phyloP scores from a whole-genome alignment of 306 rosid genomes.

The Cajanus cajan region DNA sequence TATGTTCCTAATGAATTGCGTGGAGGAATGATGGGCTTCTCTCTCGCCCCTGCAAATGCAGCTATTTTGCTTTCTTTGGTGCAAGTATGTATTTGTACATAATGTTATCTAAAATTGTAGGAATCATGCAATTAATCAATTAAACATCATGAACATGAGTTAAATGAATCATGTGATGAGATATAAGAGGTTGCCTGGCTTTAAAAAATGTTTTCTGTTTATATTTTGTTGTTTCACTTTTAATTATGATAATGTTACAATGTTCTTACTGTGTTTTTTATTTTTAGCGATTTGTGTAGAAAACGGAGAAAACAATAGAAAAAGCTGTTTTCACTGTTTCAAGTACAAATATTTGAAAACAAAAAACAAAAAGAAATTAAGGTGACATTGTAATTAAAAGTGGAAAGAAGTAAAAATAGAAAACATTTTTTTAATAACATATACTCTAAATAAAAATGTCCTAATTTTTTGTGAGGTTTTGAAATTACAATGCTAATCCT shows the following conservation, averaged over 20 bases:
- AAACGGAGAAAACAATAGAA: not conserved
- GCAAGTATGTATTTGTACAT: constrained; percentile 56
- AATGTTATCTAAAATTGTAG: constrained; percentile 6
- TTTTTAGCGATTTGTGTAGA: not conserved
- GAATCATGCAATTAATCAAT: constrained; percentile 22
- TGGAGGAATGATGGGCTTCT: constrained; percentile 94
- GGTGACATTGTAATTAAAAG: not conserved
- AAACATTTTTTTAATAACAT: not conserved
- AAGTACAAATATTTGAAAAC: not conserved
- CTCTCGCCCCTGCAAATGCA: constrained; percentile 81
- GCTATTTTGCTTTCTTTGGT: constrained; percentile 68
- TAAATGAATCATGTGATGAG: not conserved
- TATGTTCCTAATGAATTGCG: constrained; percentile 92
- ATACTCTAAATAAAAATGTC: not conserved
- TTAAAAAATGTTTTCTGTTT: not conserved
- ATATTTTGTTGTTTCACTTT: not conserved
- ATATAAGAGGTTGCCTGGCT: not conserved
- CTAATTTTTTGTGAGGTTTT: not conserved
- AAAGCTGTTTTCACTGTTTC: not conserved
- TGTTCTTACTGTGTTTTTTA: not conserved
- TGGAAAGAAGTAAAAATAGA: not conserved
- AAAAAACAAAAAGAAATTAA: not conserved
- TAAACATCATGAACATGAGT: constrained; percentile 3
- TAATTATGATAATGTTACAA: not conserved
- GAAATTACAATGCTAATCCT: constrained; percentile 18